A percentile compares a stretch with the other conserved stretches of the same genome.
phyloP scores from a whole-genome alignment of 306 rosid genomes.

The Astragalus glycyphyllos region DNA sequence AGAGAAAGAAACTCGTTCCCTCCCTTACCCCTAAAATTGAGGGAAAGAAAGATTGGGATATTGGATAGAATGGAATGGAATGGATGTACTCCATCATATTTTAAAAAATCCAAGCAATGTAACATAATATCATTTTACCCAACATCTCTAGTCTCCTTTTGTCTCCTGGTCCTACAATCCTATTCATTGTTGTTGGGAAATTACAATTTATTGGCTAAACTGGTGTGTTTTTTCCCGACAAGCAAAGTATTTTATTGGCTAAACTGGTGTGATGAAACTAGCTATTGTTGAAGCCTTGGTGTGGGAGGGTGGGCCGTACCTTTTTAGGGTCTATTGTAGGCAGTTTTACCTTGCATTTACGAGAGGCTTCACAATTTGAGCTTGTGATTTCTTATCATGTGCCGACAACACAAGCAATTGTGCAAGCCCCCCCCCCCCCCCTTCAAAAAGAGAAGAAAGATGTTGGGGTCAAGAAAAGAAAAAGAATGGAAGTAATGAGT shows the following conservation, averaged over 20 bases:
- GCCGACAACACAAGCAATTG: background rate
- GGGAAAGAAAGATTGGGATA: background rate
- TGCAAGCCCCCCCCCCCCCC: too few species aligned
- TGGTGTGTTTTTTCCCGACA: too few species aligned
- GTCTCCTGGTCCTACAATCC: too few species aligned
- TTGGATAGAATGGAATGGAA: background rate
- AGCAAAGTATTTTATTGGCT: too few species aligned
- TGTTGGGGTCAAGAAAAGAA: background rate
- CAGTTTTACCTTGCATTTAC: background rate
- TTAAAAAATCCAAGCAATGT: background rate
- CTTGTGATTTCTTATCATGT: background rate
- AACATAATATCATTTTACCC: background rate
- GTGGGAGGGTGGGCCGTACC: background rate
- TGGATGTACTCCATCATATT: background rate
- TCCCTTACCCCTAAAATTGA: background rate
- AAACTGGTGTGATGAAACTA: background rate
- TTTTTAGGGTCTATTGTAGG: background rate
- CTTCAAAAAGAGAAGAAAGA: too few species aligned
- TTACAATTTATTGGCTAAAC: background rate
- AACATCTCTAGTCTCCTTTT: too few species aligned
- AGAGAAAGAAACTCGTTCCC: background rate
- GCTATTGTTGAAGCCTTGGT: too few species aligned
- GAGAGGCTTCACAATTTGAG: background rate
- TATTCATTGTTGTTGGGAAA: background rate
- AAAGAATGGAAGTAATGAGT: constrained; percentile 17